These are phyloP conservation scores for Boletus mariae DNA, from an alignment of 1,284 basidiomycete genomes.

Conservation along the genomic window DNA sequence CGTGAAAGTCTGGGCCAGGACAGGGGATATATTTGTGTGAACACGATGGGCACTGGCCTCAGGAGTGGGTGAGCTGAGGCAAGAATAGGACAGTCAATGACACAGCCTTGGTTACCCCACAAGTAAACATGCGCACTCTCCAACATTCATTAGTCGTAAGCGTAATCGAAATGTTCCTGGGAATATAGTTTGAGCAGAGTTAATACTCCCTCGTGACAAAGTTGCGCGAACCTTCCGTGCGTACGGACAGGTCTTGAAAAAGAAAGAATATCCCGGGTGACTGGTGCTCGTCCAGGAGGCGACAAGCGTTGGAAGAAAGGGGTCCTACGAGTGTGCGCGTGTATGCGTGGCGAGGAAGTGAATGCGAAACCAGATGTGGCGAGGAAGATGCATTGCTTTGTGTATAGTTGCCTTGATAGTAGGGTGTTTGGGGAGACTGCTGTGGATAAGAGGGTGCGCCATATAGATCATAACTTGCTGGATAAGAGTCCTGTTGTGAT, in stretches of 20 bases:
- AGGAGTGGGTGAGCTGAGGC: slow-evolving; percentile 63
- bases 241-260: slow-evolving; percentile 82
- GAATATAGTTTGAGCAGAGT: slow-evolving; percentile 18
- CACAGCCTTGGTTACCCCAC: slow-evolving; percentile 17
- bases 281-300: slow-evolving; percentile 78
- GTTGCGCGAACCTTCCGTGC: slow-evolving; percentile 67
- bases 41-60: slow-evolving; percentile 62
- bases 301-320: slow-evolving; percentile 78
- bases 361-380: slow-evolving; percentile 35
- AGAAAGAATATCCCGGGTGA: slow-evolving; percentile 84
- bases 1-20: slow-evolving; percentile 82
- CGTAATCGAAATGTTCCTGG: slow-evolving; percentile 72
- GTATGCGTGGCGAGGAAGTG: slow-evolving; percentile 63
- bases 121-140: slow-evolving; percentile 57
- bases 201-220: slow-evolving; percentile 29
- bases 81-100: slow-evolving; percentile 23
- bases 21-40: slow-evolving; percentile 62
- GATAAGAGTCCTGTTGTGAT: slow-evolving; percentile 35
- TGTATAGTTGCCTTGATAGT: slow-evolving; percentile 26
- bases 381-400: slow-evolving; percentile 32
- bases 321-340: slow-evolving; percentile 87
- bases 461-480: slow-evolving; percentile 27
- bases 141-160: slow-evolving; percentile 80
- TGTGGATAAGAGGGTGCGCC: slow-evolving; percentile 29
- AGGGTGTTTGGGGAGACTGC: slow-evolving; percentile 29